phyloP scores from a whole-genome alignment of 495 filamentous ascomycete species.

The Neurospora sp. region DNA sequence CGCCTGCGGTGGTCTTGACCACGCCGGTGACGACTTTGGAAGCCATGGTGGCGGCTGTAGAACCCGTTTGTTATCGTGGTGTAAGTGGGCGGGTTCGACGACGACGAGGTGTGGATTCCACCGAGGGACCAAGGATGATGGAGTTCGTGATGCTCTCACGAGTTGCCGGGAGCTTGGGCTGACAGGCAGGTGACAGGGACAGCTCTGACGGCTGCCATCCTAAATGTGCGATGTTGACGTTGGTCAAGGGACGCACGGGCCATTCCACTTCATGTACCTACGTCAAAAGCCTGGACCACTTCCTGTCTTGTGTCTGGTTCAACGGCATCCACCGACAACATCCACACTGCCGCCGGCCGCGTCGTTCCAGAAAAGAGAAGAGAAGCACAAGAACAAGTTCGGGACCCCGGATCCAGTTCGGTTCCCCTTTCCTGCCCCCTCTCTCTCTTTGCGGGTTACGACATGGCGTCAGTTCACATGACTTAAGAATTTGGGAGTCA shows the following conservation, averaged over 20 bases:
- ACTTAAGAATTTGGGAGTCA: neutral
- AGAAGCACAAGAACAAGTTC: neutral
- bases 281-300: neutral
- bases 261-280: no score
- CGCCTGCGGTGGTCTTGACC: slow-evolving; percentile 38
- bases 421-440: neutral
- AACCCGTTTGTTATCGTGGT: neutral
- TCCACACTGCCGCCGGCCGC: neutral
- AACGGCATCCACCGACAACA: neutral
- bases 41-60: slow-evolving; percentile 34
- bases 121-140: neutral
- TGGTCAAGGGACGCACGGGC: neutral
- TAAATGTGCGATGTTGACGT: neutral
- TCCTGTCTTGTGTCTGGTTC: neutral
- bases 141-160: neutral
- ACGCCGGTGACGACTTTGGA: slow-evolving; percentile 43
- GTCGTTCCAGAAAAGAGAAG: neutral
- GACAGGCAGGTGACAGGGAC: neutral
- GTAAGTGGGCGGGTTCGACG: neutral
- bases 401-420: neutral
- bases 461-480: neutral
- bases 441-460: neutral
- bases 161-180: neutral
- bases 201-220: neutral
- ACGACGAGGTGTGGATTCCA: neutral